phyloP scores from a whole-genome alignment of 768 basidiomycete species.

The Hygrocybe coccinea region DNA sequence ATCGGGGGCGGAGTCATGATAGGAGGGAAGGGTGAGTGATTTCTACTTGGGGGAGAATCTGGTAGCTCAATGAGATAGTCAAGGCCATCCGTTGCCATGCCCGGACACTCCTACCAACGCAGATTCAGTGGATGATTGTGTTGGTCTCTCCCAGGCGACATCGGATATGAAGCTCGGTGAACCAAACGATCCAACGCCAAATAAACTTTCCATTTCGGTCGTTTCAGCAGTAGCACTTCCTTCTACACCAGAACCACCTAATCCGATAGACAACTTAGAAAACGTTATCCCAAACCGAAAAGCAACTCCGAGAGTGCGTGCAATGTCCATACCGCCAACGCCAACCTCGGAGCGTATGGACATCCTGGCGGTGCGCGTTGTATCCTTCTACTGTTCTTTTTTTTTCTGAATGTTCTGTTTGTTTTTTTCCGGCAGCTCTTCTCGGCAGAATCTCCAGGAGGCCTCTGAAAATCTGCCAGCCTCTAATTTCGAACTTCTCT shows the following conservation, averaged over 20 bases:
- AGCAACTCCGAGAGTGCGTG: conserved; percentile 12
- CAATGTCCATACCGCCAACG: conserved; percentile 21
- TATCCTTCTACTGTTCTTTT: neutral
- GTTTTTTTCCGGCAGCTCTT: conserved; percentile 21
- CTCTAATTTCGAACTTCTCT: neutral
- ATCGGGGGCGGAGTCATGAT: conserved; percentile 76
- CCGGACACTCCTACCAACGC: neutral
- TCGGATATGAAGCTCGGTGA: neutral
- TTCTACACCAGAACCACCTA: neutral
- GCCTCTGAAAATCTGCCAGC: conserved; percentile 10
- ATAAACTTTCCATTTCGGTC: neutral
- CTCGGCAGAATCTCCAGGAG: conserved; percentile 22
- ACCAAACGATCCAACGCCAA: neutral
- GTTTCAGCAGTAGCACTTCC: neutral
- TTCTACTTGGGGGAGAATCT: neutral
- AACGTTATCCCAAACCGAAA: conserved; percentile 1
- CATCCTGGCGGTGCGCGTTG: conserved; percentile 15
- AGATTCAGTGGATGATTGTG: neutral
- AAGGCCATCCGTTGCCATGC: neutral
- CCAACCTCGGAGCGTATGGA: conserved; percentile 19
- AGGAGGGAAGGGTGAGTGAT: conserved; percentile 28
- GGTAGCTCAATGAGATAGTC: neutral
- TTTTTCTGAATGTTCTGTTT: conserved; percentile 1
- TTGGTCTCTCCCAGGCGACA: neutral
- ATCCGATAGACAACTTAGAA: neutral